Percentiles rank a stretch among this genome's conserved stretches.
These are phyloP conservation scores for Penicillium taxi DNA, from an alignment of 495 filamentous ascomycete genomes.

Conservation along the genomic window DNA sequence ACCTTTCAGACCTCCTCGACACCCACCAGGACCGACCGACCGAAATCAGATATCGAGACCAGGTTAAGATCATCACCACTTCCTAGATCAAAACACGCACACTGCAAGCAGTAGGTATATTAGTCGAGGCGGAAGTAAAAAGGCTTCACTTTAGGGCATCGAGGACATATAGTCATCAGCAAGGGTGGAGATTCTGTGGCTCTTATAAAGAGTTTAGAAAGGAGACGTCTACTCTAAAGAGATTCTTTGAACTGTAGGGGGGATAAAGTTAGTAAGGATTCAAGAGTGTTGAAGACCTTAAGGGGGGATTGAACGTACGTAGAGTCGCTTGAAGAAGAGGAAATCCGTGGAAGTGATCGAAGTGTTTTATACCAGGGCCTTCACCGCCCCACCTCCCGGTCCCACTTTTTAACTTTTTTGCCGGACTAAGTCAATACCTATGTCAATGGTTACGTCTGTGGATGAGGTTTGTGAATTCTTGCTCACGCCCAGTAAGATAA, in stretches of 20 bases:
- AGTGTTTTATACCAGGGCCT: too few species aligned
- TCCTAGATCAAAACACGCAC: conserved; percentile 41
- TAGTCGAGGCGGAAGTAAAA: conserved; percentile 50
- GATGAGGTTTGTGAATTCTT: too few species aligned
- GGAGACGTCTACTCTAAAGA: conserved; percentile 82
- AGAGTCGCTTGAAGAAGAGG: conserved; percentile 54
- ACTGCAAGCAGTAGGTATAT: conserved; percentile 22
- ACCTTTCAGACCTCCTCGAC: conserved; percentile 66
- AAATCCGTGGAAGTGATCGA: too few species aligned
- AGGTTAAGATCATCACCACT: conserved; percentile 70
- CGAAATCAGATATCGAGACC: conserved; percentile 53
- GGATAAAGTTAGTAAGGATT: too few species aligned
- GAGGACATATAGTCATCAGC: conserved; percentile 64
- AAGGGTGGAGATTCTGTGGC: conserved; percentile 70
- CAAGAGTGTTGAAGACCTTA: too few species aligned
- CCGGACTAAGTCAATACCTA: too few species aligned
- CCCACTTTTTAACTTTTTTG: too few species aligned
- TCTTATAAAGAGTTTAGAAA: conserved; percentile 71
- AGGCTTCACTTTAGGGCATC: conserved; percentile 64
- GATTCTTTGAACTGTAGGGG: conserved; percentile 65
- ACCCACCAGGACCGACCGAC: conserved; percentile 56
- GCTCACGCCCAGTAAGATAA: too few species aligned
- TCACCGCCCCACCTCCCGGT: too few species aligned
- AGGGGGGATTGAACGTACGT: conserved; percentile 47
- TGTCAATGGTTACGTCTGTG: too few species aligned